Conservation (phyloP, 345 rosid species). For the Hirschfeldia incana region DNA sequence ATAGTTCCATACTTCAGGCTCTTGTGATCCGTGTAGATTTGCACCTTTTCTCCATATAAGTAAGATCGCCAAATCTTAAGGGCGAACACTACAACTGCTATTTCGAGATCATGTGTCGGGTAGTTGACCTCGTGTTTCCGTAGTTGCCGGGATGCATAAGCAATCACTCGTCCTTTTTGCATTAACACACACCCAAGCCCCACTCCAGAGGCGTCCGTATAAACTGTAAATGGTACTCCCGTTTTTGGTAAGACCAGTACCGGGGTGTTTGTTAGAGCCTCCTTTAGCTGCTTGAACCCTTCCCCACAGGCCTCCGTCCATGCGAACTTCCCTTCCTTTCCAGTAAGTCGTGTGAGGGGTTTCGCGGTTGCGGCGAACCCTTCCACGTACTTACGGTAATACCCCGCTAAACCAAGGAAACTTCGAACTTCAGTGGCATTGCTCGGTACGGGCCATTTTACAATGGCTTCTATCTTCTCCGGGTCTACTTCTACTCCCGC, state of each 20-base stretch:
- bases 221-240: neutral
- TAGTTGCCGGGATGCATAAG: neutral
- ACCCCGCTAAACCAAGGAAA: neutral
- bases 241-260: neutral
- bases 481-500: neutral
- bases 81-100: neutral
- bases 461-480: neutral
- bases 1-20: neutral
- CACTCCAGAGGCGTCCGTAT: neutral
- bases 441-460: neutral
- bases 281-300: neutral
- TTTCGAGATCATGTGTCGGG: neutral
- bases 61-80: neutral
- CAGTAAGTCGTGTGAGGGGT: neutral
- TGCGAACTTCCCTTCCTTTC: neutral
- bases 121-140: neutral
- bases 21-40: neutral
- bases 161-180: neutral
- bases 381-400: neutral
- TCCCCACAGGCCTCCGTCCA: neutral
- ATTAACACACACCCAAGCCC: neutral
- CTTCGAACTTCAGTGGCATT: neutral
- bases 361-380: neutral
- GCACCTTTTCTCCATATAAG: neutral
- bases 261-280: neutral